Evolutionary conservation across 441 rosid species (phyloP).

Genomic region (Aquilaria agallochum): DNA sequence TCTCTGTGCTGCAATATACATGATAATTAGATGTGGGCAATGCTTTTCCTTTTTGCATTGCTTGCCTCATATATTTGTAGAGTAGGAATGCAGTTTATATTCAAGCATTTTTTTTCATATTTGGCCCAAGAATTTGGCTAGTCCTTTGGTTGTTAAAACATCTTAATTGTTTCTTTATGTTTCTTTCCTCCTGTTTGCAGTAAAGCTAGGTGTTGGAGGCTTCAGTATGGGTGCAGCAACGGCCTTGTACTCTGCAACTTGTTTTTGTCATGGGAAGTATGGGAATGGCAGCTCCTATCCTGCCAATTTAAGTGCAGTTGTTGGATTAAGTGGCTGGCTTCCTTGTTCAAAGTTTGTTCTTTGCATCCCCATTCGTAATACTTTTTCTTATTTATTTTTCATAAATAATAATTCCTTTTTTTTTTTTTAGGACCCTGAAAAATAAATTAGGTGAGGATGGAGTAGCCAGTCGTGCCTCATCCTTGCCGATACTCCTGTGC

Average conservation of each 20-base stretch:
- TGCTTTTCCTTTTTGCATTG: not conserved
- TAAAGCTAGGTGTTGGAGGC: conserved; percentile 94
- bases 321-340: conserved; percentile 98
- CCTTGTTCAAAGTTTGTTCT: conserved; percentile 81
- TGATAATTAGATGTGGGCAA: conserved; percentile 2
- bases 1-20: conserved; percentile 5
- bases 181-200: conserved; percentile 31
- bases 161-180: not conserved
- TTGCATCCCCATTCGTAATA: conserved; percentile 12
- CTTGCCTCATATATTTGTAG: not conserved
- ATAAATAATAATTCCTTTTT: conserved; percentile 1
- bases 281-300: conserved; percentile 71
- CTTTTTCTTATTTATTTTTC: conserved; percentile 1
- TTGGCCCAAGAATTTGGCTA: not conserved
- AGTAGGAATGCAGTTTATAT: conserved; percentile 6
- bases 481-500: conserved; percentile 79
- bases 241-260: conserved; percentile 75
- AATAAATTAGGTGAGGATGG: conserved; percentile 52
- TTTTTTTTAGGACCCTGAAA: conserved; percentile 48
- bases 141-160: too few species aligned
- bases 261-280: conserved; percentile 64
- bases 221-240: conserved; percentile 99
- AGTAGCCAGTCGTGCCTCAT: conserved; percentile 55
- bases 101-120: not conserved
- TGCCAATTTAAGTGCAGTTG: conserved; percentile 62